These are phyloP conservation scores for Xylaria sp. DNA, from an alignment of 2,329 filamentous ascomycete species.

Conservation along the genomic window DNA sequence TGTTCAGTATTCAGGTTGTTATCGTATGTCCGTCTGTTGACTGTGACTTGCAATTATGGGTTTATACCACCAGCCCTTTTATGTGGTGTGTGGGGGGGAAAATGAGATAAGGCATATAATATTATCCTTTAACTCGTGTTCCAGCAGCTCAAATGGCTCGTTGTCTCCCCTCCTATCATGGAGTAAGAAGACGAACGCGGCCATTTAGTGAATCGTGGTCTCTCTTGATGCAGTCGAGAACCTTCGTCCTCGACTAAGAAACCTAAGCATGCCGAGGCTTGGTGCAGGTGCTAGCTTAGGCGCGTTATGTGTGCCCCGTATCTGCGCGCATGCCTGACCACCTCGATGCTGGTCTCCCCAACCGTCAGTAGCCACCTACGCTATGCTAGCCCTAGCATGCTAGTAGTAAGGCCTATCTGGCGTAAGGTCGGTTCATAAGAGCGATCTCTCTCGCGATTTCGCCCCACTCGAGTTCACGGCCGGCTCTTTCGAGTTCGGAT, in stretches of 20 bases:
- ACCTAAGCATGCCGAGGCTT: not conserved
- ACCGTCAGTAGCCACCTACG: not conserved
- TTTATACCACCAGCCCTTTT: not conserved
- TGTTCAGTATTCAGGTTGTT: not conserved
- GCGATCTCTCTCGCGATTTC: slow-evolving; percentile 90
- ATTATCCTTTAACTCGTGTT: not conserved
- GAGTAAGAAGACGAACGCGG: not conserved
- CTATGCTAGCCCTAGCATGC: not conserved
- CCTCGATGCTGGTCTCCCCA: slow-evolving; percentile 2
- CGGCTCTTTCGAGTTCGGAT: slow-evolving; percentile 48
- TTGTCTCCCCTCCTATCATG: not conserved
- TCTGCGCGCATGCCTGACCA: slow-evolving; percentile 5
- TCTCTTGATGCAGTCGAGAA: not conserved
- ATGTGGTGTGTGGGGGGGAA: not conserved
- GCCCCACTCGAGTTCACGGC: slow-evolving; percentile 88
- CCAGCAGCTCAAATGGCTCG: not conserved
- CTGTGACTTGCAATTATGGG: not conserved
- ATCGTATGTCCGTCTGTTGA: not conserved
- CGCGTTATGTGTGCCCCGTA: slow-evolving; percentile 14
- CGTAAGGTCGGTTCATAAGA: slow-evolving; percentile 94
- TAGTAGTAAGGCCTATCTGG: slow-evolving; percentile 54
- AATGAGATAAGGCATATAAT: too few species aligned
- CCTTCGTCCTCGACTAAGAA: not conserved
- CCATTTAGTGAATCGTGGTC: not conserved
- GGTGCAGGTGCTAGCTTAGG: not conserved